Evolutionary conservation across 495 filamentous ascomycete genomes (phyloP).

Genomic region (Endocarpon pusillum): DNA sequence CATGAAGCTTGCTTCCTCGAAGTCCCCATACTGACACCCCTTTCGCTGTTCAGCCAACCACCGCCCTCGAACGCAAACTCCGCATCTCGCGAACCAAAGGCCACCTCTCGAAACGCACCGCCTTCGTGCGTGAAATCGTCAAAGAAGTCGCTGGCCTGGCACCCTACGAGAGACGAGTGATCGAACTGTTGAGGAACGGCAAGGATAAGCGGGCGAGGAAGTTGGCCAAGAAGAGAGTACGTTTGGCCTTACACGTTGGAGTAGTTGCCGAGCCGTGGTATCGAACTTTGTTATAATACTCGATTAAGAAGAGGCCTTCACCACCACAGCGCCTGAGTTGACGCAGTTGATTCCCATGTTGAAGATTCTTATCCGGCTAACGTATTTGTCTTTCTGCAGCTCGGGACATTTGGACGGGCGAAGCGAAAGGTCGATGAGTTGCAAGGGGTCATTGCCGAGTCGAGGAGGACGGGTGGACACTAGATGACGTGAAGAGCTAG

Average conservation of each 20-base stretch:
- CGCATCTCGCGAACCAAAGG: constrained; percentile 82
- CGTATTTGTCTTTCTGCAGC: constrained; percentile 25
- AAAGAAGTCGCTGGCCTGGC: constrained; percentile 87
- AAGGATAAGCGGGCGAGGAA: constrained; percentile 99
- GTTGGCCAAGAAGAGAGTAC: constrained; percentile 95
- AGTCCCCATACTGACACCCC: not conserved
- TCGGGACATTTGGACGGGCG: constrained; percentile 92
- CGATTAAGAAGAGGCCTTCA: too few relatives aligned
- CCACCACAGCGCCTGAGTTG: not conserved
- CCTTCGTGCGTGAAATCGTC: constrained; percentile 85
- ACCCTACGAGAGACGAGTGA: constrained; percentile 94
- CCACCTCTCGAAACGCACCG: constrained; percentile 76
- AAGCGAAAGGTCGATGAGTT: constrained; percentile 99
- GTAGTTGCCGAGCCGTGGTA: too few relatives aligned
- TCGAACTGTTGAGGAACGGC: constrained; percentile 94
- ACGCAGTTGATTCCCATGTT: not conserved
- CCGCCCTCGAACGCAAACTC: constrained; percentile 61
- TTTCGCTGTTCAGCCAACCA: constrained; percentile 59
- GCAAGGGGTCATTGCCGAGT: constrained; percentile 90
- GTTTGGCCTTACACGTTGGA: too few relatives aligned
- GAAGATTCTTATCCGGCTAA: not conserved
- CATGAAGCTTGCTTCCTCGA: not conserved
- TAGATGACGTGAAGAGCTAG: too few relatives aligned
- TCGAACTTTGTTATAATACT: too few relatives aligned
- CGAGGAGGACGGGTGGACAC: constrained; percentile 62